Percentiles rank a stretch among this genome's conserved stretches.
phyloP scores from a whole-genome alignment of 106 monocot genomes.

The Dendrobium huoshanense region DNA sequence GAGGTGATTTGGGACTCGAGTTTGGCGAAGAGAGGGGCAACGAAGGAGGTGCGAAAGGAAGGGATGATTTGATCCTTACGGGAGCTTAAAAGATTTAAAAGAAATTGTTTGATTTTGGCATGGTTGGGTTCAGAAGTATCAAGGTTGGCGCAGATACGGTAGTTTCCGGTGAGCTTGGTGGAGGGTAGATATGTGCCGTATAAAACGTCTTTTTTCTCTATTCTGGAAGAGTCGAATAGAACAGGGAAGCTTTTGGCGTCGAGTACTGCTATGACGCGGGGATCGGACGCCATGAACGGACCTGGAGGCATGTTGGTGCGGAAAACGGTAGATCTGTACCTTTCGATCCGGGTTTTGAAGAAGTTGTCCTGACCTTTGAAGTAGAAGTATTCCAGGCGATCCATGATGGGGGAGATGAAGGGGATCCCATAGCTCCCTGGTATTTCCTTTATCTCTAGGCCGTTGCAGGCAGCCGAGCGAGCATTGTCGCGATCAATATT shows the following conservation, averaged over 20 bases:
- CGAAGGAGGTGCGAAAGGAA: slow-evolving; percentile 21
- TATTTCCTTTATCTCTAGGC: neutral
- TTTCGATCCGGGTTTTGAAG: slow-evolving; percentile 28
- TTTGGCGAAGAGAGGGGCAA: slow-evolving; percentile 22
- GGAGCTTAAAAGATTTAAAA: slow-evolving; percentile 23
- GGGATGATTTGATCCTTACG: slow-evolving; percentile 28
- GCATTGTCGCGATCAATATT: too few species aligned
- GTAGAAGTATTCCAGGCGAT: slow-evolving; percentile 49
- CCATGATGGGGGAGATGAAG: slow-evolving; percentile 23
- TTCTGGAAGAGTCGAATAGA: slow-evolving; percentile 45
- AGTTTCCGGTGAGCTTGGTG: slow-evolving; percentile 38
- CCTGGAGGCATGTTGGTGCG: slow-evolving; percentile 46
- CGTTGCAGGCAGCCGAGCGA: neutral
- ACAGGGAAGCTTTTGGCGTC: slow-evolving; percentile 52
- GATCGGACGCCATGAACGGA: slow-evolving; percentile 37
- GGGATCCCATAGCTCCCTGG: slow-evolving; percentile 20
- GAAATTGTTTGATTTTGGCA: slow-evolving; percentile 31
- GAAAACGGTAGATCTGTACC: slow-evolving; percentile 39
- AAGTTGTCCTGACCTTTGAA: slow-evolving; percentile 26
- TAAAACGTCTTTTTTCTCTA: slow-evolving; percentile 41
- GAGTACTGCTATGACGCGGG: slow-evolving; percentile 30
- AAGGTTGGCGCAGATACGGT: slow-evolving; percentile 56
- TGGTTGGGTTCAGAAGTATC: slow-evolving; percentile 53
- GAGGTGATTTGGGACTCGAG: slow-evolving; percentile 25
- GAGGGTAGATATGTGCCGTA: slow-evolving; percentile 48